A percentile compares a stretch with the other conserved stretches of the same genome.
These are phyloP conservation scores for Pseudocercospora fijiensis DNA, from an alignment of 2,329 filamentous ascomycete genomes.

Conservation along the genomic window DNA sequence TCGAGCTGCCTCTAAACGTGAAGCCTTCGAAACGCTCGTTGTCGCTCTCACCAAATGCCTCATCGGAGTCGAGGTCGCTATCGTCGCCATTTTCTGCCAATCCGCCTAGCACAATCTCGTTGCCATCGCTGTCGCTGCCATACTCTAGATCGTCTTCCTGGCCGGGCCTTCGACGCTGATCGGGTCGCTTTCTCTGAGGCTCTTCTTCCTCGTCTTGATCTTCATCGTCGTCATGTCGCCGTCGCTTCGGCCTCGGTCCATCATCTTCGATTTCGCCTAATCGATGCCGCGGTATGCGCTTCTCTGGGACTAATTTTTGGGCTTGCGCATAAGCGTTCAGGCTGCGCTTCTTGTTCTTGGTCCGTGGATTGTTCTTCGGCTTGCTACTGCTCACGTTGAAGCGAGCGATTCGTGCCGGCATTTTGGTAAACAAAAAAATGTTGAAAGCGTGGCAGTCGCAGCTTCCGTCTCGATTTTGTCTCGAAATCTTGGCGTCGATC, in stretches of 20 bases:
- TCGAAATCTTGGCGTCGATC: slow-evolving; percentile 20
- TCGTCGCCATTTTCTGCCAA: slow-evolving; percentile 64
- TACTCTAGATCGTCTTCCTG: slow-evolving; percentile 59
- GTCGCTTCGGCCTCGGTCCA: slow-evolving; percentile 45
- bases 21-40: slow-evolving; percentile 81
- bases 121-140: slow-evolving; percentile 80
- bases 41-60: slow-evolving; percentile 86
- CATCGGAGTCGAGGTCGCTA: slow-evolving; percentile 69
- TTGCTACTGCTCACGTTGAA: slow-evolving; percentile 30
- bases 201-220: slow-evolving; percentile 44
- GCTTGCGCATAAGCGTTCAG: slow-evolving; percentile 66
- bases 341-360: slow-evolving; percentile 54
- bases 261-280: slow-evolving; percentile 57
- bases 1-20: slow-evolving; percentile 62
- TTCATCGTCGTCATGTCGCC: slow-evolving; percentile 50
- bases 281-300: slow-evolving; percentile 57
- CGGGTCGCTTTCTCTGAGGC: slow-evolving; percentile 36
- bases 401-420: slow-evolving; percentile 49
- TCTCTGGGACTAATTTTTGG: slow-evolving; percentile 54
- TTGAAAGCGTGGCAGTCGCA: background rate
- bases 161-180: slow-evolving; percentile 28
- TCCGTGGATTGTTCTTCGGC: slow-evolving; percentile 37
- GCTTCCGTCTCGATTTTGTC: background rate
- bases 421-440: slow-evolving; percentile 27
- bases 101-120: slow-evolving; percentile 77